Evolutionary conservation across 2,329 filamentous ascomycete genomes (phyloP).

Genomic region (Sclerotinia glacialis): DNA sequence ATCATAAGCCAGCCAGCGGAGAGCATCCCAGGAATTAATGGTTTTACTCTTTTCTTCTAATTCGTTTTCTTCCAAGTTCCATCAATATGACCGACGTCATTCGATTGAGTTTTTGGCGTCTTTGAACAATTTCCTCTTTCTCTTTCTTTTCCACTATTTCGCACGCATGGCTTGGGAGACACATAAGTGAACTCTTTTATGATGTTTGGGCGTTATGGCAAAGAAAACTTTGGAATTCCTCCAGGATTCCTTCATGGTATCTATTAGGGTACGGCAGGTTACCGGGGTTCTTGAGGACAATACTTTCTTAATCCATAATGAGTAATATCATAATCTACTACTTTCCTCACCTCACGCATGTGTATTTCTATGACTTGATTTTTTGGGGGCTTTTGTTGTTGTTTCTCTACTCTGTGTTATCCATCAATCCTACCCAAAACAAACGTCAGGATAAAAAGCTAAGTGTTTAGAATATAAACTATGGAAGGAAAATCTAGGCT

Average conservation of each 20-base stretch:
- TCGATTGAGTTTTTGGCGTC: background rate
- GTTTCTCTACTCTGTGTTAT: too few relatives aligned
- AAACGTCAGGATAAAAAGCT: too few relatives aligned
- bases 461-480: too few relatives aligned
- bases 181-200: background rate
- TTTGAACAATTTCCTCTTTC: background rate
- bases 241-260: background rate
- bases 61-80: too few relatives aligned
- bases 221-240: background rate
- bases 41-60: background rate
- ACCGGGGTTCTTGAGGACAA: background rate
- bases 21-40: constrained; percentile 17
- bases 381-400: too few relatives aligned
- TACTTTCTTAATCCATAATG: background rate
- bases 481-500: too few relatives aligned
- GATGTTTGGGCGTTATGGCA: background rate
- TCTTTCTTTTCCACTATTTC: background rate
- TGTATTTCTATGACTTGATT: background rate
- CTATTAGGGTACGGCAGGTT: background rate
- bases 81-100: background rate
- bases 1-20: constrained; percentile 45
- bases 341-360: background rate
- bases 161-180: background rate
- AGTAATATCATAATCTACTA: background rate
- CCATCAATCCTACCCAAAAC: too few relatives aligned